Base-by-base conservation (phyloP, 2,329 filamentous ascomycete species). In the Conoideocrella luteorostrata region DNA sequence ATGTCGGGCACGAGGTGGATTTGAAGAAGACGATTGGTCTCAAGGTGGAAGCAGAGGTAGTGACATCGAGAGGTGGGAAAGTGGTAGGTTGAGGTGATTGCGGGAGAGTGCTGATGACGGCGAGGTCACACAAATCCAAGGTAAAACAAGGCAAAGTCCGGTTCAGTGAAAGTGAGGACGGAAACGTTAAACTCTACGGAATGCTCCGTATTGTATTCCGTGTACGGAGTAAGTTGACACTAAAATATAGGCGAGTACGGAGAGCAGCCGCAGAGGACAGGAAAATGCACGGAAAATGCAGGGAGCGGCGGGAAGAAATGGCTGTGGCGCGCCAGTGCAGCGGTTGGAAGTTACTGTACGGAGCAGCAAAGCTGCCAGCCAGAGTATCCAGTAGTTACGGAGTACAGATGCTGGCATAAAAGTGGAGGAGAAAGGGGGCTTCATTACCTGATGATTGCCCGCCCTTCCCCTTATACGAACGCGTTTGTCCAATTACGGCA, bases 51-150 rank as follows among this genome's bases (percentile, higher is more conserved):
- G 23, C n/a, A 39, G 18, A 40, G 24, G 23, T 32, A 36, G 28
- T 42, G 39, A 46, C 35, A 43, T 36, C 33, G 38, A 33, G 36
- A n/a, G 34, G n/a, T 30, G 44, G 20, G 21, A 32, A 43, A 35
- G 30, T 29, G 30, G 24, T 36, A 43, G 30, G 30, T 33, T 42
- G 15, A 23, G 15, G 33, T 20, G 17, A 26, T n/a, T n/a, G 34
- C 34, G 37, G 37, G 29, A 37, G 26, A 18, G 35, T 34, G 35
- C 29, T 18, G 34, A 21, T 5, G 33, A 36, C 13, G 30, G 10
- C 30, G 7, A 15, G 30, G 30, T 17, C n/a, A n/a, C n/a, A n/a
- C n/a, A n/a, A n/a, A n/a, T n/a, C n/a, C n/a, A n/a, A n/a, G n/a
- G n/a, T n/a, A n/a, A n/a, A n/a, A n/a, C n/a, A n/a, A n/a, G n/a